A percentile compares a stretch with the other conserved stretches of the same genome.
Evolutionary conservation across 306 rosid genomes (phyloP).

Genomic region (Dalbergia cochinchinensis): DNA sequence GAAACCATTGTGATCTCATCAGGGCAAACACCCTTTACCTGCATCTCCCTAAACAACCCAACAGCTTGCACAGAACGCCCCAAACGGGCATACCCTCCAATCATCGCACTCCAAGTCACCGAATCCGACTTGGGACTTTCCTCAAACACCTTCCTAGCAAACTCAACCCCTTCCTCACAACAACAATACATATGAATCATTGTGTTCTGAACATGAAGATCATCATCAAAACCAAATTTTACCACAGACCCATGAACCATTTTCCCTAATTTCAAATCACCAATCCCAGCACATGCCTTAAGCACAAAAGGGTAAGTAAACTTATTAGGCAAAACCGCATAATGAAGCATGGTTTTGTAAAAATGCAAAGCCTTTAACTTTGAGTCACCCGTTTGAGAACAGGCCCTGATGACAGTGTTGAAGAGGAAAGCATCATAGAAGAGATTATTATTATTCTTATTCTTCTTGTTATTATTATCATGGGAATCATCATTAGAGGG

Average conservation of each 20-base stretch:
- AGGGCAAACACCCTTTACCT: slow-evolving; percentile 66
- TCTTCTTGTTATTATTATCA: not conserved
- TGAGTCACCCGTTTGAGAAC: slow-evolving; percentile 61
- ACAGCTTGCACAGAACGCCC: slow-evolving; percentile 67
- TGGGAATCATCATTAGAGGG: slow-evolving; percentile 44
- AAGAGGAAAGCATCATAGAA: slow-evolving; percentile 75
- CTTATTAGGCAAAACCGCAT: slow-evolving; percentile 76
- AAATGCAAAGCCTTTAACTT: slow-evolving; percentile 55
- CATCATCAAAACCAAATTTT: slow-evolving; percentile 74
- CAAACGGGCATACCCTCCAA: slow-evolving; percentile 77
- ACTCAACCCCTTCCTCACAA: slow-evolving; percentile 56
- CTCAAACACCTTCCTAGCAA: slow-evolving; percentile 79
- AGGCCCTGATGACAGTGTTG: slow-evolving; percentile 81
- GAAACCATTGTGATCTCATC: slow-evolving; percentile 93
- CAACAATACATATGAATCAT: slow-evolving; percentile 90
- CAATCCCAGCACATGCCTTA: slow-evolving; percentile 86
- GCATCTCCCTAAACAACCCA: slow-evolving; percentile 82
- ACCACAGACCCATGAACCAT: slow-evolving; percentile 71
- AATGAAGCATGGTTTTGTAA: slow-evolving; percentile 59
- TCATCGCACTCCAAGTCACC: slow-evolving; percentile 93
- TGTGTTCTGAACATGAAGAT: slow-evolving; percentile 76
- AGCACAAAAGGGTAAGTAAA: slow-evolving; percentile 89
- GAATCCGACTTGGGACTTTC: slow-evolving; percentile 67
- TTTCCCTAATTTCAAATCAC: slow-evolving; percentile 59
- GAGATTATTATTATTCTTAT: not conserved